Percentiles rank a stretch among this genome's conserved stretches.
Conservation (phyloP, 225 moss, liverwort and hornwort species). For the Lunularia cruciata region DNA sequence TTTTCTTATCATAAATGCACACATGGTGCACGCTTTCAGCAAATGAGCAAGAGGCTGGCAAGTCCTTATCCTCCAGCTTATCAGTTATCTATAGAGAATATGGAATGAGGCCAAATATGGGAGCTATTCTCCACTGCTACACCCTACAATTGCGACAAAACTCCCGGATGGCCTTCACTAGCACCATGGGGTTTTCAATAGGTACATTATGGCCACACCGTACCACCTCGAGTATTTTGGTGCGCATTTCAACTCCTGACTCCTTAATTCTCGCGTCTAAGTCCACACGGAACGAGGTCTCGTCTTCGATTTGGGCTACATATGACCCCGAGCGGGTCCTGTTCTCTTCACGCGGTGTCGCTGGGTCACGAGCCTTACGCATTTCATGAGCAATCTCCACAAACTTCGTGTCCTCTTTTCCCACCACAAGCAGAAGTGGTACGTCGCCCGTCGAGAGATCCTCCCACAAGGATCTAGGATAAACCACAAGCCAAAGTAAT, state of each 20-base stretch:
- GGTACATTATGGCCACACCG: slow-evolving; percentile 75
- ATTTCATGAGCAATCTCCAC: slow-evolving; percentile 64
- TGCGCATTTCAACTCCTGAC: background rate
- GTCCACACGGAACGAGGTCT: background rate
- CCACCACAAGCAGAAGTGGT: slow-evolving; percentile 67
- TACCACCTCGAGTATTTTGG: slow-evolving; percentile 43
- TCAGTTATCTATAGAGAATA: no score
- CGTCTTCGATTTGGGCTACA: background rate
- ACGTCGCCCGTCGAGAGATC: slow-evolving; percentile 44
- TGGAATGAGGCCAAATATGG: no score
- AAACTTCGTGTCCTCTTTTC: slow-evolving; percentile 77
- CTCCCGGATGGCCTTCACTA: slow-evolving; percentile 52
- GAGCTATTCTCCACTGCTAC: background rate
- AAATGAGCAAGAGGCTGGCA: no score
- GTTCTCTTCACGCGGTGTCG: background rate
- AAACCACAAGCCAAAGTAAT: background rate
- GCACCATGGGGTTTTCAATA: slow-evolving; percentile 62
- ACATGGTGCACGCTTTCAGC: no score
- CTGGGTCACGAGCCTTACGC: slow-evolving; percentile 19
- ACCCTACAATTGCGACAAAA: slow-evolving; percentile 39
- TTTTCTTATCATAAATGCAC: no score
- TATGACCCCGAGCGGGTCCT: background rate
- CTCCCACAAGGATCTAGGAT: slow-evolving; percentile 72
- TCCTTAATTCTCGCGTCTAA: background rate
- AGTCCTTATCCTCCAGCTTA: no score